A percentile compares a stretch with the other conserved stretches of the same genome.
Conservation (phyloP, 139 green algal genomes). For the Mesotaenium endlicherianum region DNA sequence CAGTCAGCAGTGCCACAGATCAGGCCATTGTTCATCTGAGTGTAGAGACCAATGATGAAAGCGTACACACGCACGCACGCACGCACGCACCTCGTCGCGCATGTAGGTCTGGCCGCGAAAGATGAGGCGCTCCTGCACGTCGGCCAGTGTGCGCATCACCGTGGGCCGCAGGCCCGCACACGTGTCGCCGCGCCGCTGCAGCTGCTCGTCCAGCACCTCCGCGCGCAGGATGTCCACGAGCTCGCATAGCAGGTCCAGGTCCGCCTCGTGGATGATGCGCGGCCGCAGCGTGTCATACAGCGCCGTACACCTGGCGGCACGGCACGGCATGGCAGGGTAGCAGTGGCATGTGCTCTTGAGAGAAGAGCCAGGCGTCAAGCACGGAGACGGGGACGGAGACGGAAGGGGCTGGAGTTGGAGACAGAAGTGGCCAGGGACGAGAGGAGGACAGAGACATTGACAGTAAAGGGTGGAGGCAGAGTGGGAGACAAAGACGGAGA, state of each 20-base stretch:
- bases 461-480: too few species aligned
- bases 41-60: too few species aligned
- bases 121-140: conserved; percentile 87
- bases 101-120: conserved; percentile 83
- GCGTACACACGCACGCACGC: too few species aligned
- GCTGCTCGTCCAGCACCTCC: conserved; percentile 77
- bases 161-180: conserved; percentile 74
- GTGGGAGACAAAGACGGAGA: too few species aligned
- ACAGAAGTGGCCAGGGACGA: too few species aligned
- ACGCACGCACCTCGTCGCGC: conserved; percentile 76
- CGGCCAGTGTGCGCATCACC: conserved; percentile 74
- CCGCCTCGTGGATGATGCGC: conserved; percentile 71
- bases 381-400: background rate
- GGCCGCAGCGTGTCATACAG: conserved; percentile 86
- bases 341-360: too few species aligned
- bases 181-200: conserved; percentile 57
- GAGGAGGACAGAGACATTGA: too few species aligned
- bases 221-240: conserved; percentile 64
- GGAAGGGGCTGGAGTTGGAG: too few species aligned
- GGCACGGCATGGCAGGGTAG: background rate
- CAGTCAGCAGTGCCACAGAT: too few species aligned
- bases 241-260: conserved; percentile 82
- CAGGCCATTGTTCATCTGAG: too few species aligned
- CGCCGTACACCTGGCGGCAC: conserved; percentile 62
- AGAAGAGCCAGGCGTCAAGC: background rate